These are phyloP conservation scores for Cercophora sp. DNA, from an alignment of 495 filamentous ascomycete species.

Conservation along the genomic window DNA sequence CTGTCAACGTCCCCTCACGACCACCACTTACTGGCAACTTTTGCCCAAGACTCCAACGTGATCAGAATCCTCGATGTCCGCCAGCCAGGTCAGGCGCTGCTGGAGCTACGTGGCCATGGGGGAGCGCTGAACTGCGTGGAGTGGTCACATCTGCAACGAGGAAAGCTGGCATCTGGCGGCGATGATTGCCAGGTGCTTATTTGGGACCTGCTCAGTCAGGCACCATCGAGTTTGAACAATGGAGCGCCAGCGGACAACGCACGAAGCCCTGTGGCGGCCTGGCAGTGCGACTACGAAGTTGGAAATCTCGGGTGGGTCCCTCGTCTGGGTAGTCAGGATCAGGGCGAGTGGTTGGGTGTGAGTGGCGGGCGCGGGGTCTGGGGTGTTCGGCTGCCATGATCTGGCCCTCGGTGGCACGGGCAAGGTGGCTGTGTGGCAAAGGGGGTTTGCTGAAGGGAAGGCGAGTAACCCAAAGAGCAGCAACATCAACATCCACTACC, in stretches of 20 bases:
- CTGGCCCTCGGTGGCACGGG: background rate
- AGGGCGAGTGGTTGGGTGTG: conserved; percentile 91
- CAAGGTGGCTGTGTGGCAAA: too few species aligned
- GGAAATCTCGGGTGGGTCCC: conserved; percentile 94
- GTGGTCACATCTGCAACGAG: conserved; percentile 85
- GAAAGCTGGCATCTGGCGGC: conserved; percentile 84
- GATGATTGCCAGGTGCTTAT: conserved; percentile 88
- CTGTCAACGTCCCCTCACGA: conserved; percentile 95
- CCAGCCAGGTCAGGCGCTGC: conserved; percentile 89
- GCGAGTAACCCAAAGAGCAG: too few species aligned
- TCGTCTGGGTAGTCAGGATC: conserved; percentile 64
- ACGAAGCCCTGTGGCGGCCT: conserved; percentile 72
- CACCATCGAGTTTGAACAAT: conserved; percentile 38
- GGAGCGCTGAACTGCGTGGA: conserved; percentile 87
- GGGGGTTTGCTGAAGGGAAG: too few species aligned
- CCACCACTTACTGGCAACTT: conserved; percentile 90
- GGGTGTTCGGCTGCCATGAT: conserved; percentile 47
- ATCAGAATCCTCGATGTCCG: conserved; percentile 96
- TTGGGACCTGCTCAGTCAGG: conserved; percentile 83
- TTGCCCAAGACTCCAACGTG: conserved; percentile 86
- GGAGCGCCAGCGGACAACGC: conserved; percentile 50
- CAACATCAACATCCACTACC: too few species aligned
- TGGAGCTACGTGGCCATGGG: conserved; percentile 90
- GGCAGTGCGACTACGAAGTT: conserved; percentile 96
- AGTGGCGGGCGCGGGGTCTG: conserved; percentile 87